These are phyloP conservation scores for Gnetum montanum DNA, from an alignment of 75 land plant genomes.

Conservation along the genomic window DNA sequence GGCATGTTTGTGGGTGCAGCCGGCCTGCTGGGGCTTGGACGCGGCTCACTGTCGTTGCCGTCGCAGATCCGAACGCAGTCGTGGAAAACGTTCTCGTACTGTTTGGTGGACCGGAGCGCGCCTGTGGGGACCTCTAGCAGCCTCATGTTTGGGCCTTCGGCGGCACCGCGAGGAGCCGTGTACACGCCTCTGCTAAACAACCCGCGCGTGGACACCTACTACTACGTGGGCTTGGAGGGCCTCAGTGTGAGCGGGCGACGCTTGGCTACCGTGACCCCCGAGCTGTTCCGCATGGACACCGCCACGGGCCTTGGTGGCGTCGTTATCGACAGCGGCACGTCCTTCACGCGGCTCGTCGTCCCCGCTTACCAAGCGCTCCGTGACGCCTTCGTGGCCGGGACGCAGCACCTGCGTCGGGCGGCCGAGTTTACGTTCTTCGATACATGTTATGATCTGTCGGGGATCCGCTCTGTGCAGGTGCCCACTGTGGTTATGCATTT, in stretches of 20 bases:
- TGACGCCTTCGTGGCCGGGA: slow-evolving; percentile 29
- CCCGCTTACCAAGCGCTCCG: slow-evolving; percentile 49
- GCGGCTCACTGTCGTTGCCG: slow-evolving; percentile 66
- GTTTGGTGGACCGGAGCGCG: slow-evolving; percentile 62
- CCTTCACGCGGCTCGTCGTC: slow-evolving; percentile 32
- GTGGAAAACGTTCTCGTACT: slow-evolving; percentile 70
- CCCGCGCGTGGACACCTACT: slow-evolving; percentile 54
- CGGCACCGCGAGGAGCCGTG: slow-evolving; percentile 27
- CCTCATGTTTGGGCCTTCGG: slow-evolving; percentile 41
- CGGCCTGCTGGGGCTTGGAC: slow-evolving; percentile 82
- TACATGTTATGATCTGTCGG: slow-evolving; percentile 44
- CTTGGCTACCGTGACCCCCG: slow-evolving; percentile 29
- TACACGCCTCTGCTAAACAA: slow-evolving; percentile 58
- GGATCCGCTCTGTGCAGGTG: no score
- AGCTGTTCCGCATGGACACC: slow-evolving; percentile 42
- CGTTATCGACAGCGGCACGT: slow-evolving; percentile 51
- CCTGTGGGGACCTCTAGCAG: slow-evolving; percentile 24
- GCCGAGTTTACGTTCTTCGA: slow-evolving; percentile 46
- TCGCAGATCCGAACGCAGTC: slow-evolving; percentile 49
- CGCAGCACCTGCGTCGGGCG: slow-evolving; percentile 12
- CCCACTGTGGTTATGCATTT: no score
- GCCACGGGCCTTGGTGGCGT: no score
- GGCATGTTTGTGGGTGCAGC: slow-evolving; percentile 76
- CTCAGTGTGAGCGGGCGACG: slow-evolving; percentile 65
- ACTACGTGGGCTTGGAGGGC: slow-evolving; percentile 57